Evolutionary conservation across 768 basidiomycete genomes (phyloP).

Genomic region (Boletus vinaceobasis): DNA sequence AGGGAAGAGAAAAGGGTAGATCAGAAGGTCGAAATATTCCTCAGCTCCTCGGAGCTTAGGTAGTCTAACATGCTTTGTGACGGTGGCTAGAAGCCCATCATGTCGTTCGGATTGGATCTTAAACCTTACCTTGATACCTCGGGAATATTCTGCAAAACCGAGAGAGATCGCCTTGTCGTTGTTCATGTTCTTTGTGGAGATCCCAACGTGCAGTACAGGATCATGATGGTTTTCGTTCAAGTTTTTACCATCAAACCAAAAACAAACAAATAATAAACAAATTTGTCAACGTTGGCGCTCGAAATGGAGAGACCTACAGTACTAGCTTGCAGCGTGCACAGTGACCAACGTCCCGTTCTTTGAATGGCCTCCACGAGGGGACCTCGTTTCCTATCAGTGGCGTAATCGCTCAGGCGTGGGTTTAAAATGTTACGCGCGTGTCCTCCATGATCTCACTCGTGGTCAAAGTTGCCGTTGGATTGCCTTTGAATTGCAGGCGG

Average conservation of each 20-base stretch:
- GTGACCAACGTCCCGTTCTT: not conserved
- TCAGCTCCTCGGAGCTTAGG: constrained; percentile 26
- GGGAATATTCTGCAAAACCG: not conserved
- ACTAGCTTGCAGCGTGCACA: constrained; percentile 1
- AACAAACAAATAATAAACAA: not conserved
- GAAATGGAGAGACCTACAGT: not conserved
- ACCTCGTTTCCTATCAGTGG: constrained; percentile 25
- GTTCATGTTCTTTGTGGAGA: not conserved
- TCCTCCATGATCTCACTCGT: constrained; percentile 5
- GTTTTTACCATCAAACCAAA: not conserved
- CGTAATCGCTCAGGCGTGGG: constrained; percentile 25
- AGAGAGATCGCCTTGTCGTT: not conserved
- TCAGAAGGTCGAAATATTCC: constrained; percentile 13
- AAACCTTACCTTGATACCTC: not conserved
- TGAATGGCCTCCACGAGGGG: constrained; percentile 25
- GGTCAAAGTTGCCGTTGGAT: not conserved
- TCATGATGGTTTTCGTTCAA: not conserved
- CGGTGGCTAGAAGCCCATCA: constrained; percentile 21
- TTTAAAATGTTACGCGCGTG: constrained; percentile 12
- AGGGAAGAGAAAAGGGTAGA: not conserved
- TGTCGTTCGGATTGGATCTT: not conserved
- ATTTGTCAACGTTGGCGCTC: not conserved
- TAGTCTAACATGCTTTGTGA: constrained; percentile 33
- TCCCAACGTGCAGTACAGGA: not conserved
- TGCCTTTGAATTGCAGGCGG: not conserved